phyloP scores from a whole-genome alignment of 139 green algal species.

The Tetraselmis chui region DNA sequence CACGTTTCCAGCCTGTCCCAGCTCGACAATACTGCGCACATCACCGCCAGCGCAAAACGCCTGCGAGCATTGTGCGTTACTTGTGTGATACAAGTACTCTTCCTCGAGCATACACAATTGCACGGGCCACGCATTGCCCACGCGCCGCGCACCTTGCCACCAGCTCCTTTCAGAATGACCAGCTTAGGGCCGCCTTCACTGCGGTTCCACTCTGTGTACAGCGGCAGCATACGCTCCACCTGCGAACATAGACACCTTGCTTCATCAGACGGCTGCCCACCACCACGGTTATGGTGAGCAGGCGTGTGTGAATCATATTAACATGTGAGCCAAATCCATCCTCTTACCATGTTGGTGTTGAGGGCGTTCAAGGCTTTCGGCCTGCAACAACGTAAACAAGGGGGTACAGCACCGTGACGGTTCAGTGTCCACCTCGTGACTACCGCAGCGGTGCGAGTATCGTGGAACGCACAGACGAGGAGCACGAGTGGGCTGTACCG shows the following conservation, averaged over 20 bases:
- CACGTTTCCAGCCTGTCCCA: slow-evolving; percentile 10
- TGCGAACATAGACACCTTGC: neutral
- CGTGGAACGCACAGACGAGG: too few relatives aligned
- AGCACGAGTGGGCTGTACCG: slow-evolving; percentile 15
- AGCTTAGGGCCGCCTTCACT: slow-evolving; percentile 7
- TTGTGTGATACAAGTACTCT: neutral
- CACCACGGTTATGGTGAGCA: slow-evolving; percentile 9
- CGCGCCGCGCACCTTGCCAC: slow-evolving; percentile 35
- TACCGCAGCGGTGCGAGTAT: too few relatives aligned
- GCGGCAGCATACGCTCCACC: slow-evolving; percentile 13
- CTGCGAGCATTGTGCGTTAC: slow-evolving; percentile 16
- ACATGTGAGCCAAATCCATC: neutral
- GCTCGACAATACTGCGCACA: slow-evolving; percentile 59
- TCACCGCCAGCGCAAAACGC: slow-evolving; percentile 83
- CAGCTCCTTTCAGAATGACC: slow-evolving; percentile 37
- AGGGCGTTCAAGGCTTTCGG: slow-evolving; percentile 68
- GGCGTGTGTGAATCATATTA: neutral
- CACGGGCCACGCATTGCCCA: neutral
- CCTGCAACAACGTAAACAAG: slow-evolving; percentile 23
- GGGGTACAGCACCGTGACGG: neutral
- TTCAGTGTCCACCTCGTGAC: neutral
- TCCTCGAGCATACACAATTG: neutral
- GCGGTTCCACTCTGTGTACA: slow-evolving; percentile 26
- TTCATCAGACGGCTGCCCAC: neutral
- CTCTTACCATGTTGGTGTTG: slow-evolving; percentile 56